Evolutionary conservation across 805 yeast genomes (phyloP).

Genomic region (Tanozyma kutaoensis): DNA sequence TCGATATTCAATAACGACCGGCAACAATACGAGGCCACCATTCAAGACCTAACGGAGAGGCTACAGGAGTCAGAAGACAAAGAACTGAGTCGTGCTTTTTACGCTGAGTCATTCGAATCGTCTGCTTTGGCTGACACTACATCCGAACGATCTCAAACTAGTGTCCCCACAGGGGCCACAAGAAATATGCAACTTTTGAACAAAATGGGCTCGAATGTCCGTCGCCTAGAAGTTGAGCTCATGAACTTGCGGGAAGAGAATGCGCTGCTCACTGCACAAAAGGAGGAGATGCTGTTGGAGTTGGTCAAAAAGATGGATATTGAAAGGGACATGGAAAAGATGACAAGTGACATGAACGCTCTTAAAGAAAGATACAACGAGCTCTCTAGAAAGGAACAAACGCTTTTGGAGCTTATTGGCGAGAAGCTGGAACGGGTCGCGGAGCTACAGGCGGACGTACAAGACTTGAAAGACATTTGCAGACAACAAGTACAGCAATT

Average conservation of each 20-base stretch:
- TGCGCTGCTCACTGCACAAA: constrained; percentile 36
- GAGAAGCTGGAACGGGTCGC: constrained; percentile 79
- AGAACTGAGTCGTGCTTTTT: no score
- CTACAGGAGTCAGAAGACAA: constrained; percentile 2
- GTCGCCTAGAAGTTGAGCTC: constrained; percentile 72
- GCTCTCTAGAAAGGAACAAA: constrained; percentile 28
- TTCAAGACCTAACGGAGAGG: constrained; percentile 10
- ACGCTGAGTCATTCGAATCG: constrained; percentile 2
- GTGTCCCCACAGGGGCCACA: constrained; percentile 3
- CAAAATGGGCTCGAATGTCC: constrained; percentile 62
- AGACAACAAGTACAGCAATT: constrained; percentile 78
- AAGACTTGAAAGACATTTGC: constrained; percentile 77
- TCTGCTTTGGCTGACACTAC: constrained; percentile 4
- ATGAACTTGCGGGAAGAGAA: constrained; percentile 52
- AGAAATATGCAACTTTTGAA: constrained; percentile 49
- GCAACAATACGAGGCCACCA: constrained; percentile 11
- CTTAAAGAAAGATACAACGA: no score
- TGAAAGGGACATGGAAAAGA: constrained; percentile 9
- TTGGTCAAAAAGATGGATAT: constrained; percentile 32
- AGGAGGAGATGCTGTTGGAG: constrained; percentile 57
- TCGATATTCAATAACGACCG: constrained; percentile 18
- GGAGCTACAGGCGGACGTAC: constrained; percentile 80
- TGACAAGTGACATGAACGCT: no score
- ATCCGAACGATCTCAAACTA: no score
- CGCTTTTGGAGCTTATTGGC: constrained; percentile 61